phyloP scores from a whole-genome alignment of 2,329 filamentous ascomycete species.

The Colletotrichum tamarilloi region DNA sequence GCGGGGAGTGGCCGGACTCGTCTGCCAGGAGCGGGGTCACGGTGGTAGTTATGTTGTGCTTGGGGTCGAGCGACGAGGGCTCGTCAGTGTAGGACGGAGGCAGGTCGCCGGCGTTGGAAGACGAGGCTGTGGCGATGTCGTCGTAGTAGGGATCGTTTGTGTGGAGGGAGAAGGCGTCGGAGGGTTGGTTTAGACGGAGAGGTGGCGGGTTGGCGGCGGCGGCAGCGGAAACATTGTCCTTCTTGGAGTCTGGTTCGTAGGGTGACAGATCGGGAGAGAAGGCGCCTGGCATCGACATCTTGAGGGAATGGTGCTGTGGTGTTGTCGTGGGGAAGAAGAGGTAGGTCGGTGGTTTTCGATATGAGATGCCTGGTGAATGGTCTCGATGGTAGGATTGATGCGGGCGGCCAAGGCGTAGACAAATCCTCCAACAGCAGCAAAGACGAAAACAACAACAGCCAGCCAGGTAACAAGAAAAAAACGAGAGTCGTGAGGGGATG shows the following conservation, averaged over 20 bases:
- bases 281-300: conserved; percentile 37
- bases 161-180: conserved; percentile 43
- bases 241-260: conserved; percentile 23
- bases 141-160: conserved; percentile 47
- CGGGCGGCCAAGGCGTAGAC: not conserved
- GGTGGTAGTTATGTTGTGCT: conserved; percentile 13
- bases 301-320: conserved; percentile 9
- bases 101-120: conserved; percentile 50
- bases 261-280: conserved; percentile 34
- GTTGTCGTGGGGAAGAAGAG: not conserved
- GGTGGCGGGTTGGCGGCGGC: conserved; percentile 5
- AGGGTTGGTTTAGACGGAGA: conserved; percentile 40
- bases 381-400: conserved; percentile 7
- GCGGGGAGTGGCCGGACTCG: conserved; percentile 37
- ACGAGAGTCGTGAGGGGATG: conserved; percentile 19
- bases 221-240: conserved; percentile 5
- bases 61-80: conserved; percentile 32
- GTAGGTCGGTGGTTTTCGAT: not conserved
- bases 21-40: conserved; percentile 38
- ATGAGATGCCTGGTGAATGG: not conserved
- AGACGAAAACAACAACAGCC: not conserved
- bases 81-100: conserved; percentile 59
- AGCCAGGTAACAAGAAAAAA: not conserved
- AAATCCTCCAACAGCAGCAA: not conserved
- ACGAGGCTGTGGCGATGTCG: conserved; percentile 48